Base-by-base conservation (phyloP, 768 basidiomycete genomes). In the Sporobolomyces pararoseus region DNA sequence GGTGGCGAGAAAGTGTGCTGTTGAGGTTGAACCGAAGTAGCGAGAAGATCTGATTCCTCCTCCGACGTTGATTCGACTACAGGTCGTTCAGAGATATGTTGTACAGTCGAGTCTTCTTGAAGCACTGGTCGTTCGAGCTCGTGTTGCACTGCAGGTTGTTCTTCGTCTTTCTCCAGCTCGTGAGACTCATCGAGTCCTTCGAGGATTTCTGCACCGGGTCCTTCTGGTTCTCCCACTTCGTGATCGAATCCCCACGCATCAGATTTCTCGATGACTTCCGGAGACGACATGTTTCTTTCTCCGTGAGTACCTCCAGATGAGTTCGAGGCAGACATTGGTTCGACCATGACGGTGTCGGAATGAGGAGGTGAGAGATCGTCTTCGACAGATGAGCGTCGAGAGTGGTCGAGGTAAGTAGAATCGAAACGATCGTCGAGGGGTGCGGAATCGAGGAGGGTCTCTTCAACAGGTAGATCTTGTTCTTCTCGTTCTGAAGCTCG, bases 221-320 rank as follows among this genome's bases (percentile, higher is more conserved):
- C 57, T 21, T 35, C 70, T 0, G 27, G 39, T 29, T 39, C 65
- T 6, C 42, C 58, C 17, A 32, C n/a, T 27, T 67, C 71, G 39
- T 46, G 63, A 21, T 64, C 71, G 12, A 67, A 64, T 39, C 51
- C 70, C 70, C 70, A 72, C 0, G 65, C 66, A 19, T 67, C 66
- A 19, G 69, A 47, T 9, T 65, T 63, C 23, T 71, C 60, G 39
- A 71, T 63, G 9, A 71, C 60, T 46, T 71, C 69, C 1, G 69
- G 69, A 29, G 69, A 71, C 1, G 69, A 71, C 59, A 71, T 71
- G 0, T 9, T 16, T 7, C 47, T 58, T 12, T 62, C 53, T 46
- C 47, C 57, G 7, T 34, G 31, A 39, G 35, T 62, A 31, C 37
- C 47, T 34, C 32, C 27, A 16, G 60, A 54, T 13, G 51, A 65